These are phyloP conservation scores for Pythium guiyangense DNA, from an alignment of 352 stramenopile genomes.

Conservation along the genomic window DNA sequence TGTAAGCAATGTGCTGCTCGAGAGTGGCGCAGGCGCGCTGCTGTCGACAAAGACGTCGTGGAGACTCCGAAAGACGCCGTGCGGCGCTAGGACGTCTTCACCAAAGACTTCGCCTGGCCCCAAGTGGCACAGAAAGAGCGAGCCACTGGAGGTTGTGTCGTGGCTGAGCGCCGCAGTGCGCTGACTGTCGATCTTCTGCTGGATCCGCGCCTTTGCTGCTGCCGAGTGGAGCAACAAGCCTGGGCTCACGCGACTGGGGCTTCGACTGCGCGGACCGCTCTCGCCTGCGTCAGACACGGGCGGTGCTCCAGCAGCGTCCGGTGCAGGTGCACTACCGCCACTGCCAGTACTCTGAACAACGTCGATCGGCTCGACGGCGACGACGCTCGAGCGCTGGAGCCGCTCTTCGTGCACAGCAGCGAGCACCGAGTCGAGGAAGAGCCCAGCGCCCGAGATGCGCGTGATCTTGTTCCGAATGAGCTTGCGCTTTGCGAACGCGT, in stretches of 20 bases:
- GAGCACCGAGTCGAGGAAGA: slow-evolving; percentile 50
- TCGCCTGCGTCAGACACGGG: slow-evolving; percentile 6
- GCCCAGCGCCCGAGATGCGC: slow-evolving; percentile 11
- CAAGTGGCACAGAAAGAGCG: slow-evolving; percentile 38
- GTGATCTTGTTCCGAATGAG: slow-evolving; percentile 15
- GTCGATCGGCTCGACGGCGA: background rate
- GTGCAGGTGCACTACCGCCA: no score
- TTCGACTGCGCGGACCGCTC: background rate
- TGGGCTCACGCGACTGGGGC: background rate
- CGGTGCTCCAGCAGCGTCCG: slow-evolving; percentile 4
- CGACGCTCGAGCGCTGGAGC: slow-evolving; percentile 7
- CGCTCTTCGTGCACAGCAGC: slow-evolving; percentile 34
- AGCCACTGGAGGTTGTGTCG: background rate
- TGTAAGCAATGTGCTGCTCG: background rate
- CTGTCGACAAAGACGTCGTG: slow-evolving; percentile 36
- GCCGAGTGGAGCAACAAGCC: slow-evolving; percentile 7
- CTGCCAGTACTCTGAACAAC: background rate
- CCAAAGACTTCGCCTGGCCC: slow-evolving; percentile 42
- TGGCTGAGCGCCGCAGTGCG: background rate
- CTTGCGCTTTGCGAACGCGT: slow-evolving; percentile 10
- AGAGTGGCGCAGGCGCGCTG: background rate
- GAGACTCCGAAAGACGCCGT: slow-evolving; percentile 26
- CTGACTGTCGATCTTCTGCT: slow-evolving; percentile 13
- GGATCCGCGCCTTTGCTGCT: slow-evolving; percentile 9
- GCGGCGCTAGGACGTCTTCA: slow-evolving; percentile 34